Percentiles rank a stretch among this genome's conserved stretches.
Conservation (phyloP, 2,329 filamentous ascomycete species). For the Dothiorella sarmentorum region DNA sequence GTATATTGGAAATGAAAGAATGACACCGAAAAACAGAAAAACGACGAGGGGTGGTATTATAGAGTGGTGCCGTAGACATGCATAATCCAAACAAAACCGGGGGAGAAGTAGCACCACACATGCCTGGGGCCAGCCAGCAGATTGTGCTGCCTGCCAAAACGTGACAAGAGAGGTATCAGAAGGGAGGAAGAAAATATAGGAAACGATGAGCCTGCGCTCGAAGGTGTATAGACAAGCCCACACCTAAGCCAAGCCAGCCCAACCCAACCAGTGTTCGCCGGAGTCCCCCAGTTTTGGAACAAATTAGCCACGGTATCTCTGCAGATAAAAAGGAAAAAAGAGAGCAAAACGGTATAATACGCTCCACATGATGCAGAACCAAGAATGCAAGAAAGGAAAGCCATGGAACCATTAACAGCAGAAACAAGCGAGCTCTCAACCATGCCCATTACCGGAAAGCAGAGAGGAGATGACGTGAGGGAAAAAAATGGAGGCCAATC, state of each 20-base stretch:
- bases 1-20: slow-evolving; percentile 18
- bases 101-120: slow-evolving; percentile 16
- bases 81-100: slow-evolving; percentile 15
- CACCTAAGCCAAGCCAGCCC: slow-evolving; percentile 19
- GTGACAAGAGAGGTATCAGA: slow-evolving; percentile 15
- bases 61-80: slow-evolving; percentile 12
- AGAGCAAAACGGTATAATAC: slow-evolving; percentile 1
- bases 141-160: slow-evolving; percentile 11
- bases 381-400: slow-evolving; percentile 13
- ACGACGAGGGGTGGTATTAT: slow-evolving; percentile 17
- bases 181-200: neutral
- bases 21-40: slow-evolving; percentile 17
- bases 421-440: slow-evolving; percentile 12
- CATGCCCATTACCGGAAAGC: slow-evolving; percentile 17
- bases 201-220: slow-evolving; percentile 16
- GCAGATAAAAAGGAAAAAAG: neutral
- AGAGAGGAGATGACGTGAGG: slow-evolving; percentile 18
- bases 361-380: slow-evolving; percentile 18
- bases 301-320: slow-evolving; percentile 18
- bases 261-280: slow-evolving; percentile 19
- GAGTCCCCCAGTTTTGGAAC: slow-evolving; percentile 17
- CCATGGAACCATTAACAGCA: slow-evolving; percentile 9
- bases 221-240: slow-evolving; percentile 17
- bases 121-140: slow-evolving; percentile 19
- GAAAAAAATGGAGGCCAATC: slow-evolving; percentile 18